Evolutionary conservation across 2,329 filamentous ascomycete species (phyloP).

Genomic region (Neonectria ditissima): DNA sequence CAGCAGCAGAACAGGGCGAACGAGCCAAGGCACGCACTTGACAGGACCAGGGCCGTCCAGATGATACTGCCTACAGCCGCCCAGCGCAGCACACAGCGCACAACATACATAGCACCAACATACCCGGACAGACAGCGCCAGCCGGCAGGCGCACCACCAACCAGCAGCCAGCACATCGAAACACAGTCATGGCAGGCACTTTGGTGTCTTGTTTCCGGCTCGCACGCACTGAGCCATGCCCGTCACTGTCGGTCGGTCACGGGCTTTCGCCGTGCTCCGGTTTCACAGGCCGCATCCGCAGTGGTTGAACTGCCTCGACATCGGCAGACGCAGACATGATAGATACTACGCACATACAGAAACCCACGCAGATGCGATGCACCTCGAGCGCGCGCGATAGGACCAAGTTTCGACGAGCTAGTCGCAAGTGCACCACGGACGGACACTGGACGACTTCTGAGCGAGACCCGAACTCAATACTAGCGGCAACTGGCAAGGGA

Average conservation of each 20-base stretch:
- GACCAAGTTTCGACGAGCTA: neutral
- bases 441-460: slow-evolving; percentile 5
- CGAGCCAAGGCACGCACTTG: slow-evolving; percentile 37
- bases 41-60: slow-evolving; percentile 37
- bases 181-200: neutral
- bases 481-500: slow-evolving; percentile 17
- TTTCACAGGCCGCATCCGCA: neutral
- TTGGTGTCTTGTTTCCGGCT: neutral
- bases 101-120: slow-evolving; percentile 1
- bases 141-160: slow-evolving; percentile 5
- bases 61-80: slow-evolving; percentile 29
- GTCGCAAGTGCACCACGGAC: neutral
- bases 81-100: slow-evolving; percentile 26
- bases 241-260: neutral
- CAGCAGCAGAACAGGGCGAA: slow-evolving; percentile 37
- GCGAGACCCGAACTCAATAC: slow-evolving; percentile 6
- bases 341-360: too few species aligned
- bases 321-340: neutral
- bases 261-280: neutral
- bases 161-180: slow-evolving; percentile 6
- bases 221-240: too few species aligned
- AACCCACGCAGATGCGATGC: neutral
- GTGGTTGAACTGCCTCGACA: neutral
- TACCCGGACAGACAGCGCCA: neutral
- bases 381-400: neutral